These are phyloP conservation scores for Leccinum uliginosum DNA, from an alignment of 768 basidiomycete genomes.

Conservation along the genomic window DNA sequence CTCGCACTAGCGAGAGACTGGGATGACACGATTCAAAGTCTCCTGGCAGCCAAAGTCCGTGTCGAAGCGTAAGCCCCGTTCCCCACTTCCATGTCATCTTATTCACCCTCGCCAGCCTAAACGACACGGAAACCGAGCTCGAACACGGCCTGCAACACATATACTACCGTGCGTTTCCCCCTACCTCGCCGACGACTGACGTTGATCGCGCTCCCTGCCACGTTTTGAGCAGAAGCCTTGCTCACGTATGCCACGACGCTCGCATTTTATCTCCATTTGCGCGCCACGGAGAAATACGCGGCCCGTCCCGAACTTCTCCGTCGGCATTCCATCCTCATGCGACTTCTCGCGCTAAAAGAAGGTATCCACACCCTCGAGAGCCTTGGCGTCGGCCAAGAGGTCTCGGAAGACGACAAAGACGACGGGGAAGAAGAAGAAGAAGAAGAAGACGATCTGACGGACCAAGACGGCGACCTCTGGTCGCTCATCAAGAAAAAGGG, in stretches of 20 bases:
- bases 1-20: conserved; percentile 81
- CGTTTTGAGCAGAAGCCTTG: conserved; percentile 61
- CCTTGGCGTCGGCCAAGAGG: conserved; percentile 66
- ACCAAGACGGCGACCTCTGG: conserved; percentile 45
- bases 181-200: not conserved
- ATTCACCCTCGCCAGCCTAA: conserved; percentile 37
- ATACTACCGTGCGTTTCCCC: conserved; percentile 76
- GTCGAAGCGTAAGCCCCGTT: conserved; percentile 47
- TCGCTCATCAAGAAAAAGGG: conserved; percentile 33
- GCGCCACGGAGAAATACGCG: conserved; percentile 61
- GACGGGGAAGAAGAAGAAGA: conserved; percentile 13
- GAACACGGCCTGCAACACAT: conserved; percentile 72
- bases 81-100: not conserved
- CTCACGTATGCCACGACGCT: conserved; percentile 87
- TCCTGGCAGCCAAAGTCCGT: conserved; percentile 50
- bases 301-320: conserved; percentile 59
- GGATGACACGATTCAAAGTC: conserved; percentile 59
- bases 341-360: conserved; percentile 80
- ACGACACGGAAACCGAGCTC: conserved; percentile 47
- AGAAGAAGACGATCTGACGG: conserved; percentile 30
- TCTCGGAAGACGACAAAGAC: conserved; percentile 41
- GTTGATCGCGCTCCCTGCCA: not conserved
- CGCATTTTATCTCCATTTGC: conserved; percentile 90
- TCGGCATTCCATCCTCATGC: conserved; percentile 66
- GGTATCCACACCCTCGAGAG: conserved; percentile 78